These are phyloP conservation scores for Saturnispora dispora DNA, from an alignment of 805 yeast genomes.

Conservation along the genomic window DNA sequence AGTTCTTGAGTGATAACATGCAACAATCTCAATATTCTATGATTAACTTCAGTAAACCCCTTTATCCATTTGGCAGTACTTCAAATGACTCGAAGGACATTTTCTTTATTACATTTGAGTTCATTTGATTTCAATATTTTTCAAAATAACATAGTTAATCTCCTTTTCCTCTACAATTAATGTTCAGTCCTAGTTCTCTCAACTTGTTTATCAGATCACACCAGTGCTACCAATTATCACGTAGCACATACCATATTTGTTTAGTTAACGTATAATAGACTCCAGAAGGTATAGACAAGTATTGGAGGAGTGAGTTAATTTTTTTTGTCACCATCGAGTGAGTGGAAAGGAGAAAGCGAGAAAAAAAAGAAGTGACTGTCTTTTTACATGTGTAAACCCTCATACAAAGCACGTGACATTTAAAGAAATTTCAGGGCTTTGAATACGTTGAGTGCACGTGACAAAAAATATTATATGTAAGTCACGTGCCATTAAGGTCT, in stretches of 20 bases:
- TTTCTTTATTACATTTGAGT: too few species aligned
- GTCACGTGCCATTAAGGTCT: neutral
- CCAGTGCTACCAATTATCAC: neutral
- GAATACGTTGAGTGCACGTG: neutral
- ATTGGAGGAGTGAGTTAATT: neutral
- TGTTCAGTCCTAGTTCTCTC: neutral
- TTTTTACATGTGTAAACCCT: slow-evolving; percentile 1
- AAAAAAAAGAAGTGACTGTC: neutral
- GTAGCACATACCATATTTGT: slow-evolving; percentile 3
- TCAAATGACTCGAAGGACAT: too few species aligned
- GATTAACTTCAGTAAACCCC: too few species aligned
- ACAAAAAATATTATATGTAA: neutral
- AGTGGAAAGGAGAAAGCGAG: neutral
- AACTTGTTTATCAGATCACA: neutral
- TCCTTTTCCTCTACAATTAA: too few species aligned
- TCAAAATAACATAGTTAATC: too few species aligned
- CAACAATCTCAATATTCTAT: too few species aligned
- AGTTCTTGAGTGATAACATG: too few species aligned
- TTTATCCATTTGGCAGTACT: too few species aligned
- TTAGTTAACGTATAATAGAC: slow-evolving; percentile 5
- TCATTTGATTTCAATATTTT: too few species aligned
- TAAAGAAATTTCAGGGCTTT: neutral
- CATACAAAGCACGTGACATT: slow-evolving; percentile 1
- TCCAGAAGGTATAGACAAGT: neutral
- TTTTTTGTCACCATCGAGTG: slow-evolving; percentile 3